phyloP scores from a whole-genome alignment of 768 basidiomycete genomes.

The Leucosporidium creatinivorum region DNA sequence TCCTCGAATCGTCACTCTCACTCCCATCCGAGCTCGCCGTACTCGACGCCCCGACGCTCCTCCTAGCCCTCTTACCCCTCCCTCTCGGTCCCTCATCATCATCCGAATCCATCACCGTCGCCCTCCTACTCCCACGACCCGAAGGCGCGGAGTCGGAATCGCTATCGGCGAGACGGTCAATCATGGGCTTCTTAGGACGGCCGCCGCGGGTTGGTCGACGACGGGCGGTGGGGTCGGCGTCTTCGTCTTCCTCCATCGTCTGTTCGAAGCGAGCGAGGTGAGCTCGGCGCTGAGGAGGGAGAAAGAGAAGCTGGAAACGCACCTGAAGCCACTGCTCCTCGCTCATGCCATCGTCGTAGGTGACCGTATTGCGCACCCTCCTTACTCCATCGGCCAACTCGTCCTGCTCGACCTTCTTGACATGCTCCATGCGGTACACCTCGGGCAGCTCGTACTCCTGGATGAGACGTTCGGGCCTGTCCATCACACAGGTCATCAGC shows the following conservation, averaged over 20 bases:
- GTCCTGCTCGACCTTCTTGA: conserved; percentile 49
- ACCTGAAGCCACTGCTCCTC: conserved; percentile 91
- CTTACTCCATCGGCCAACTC: conserved; percentile 50
- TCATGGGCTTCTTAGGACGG: no score
- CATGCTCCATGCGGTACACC: conserved; percentile 64
- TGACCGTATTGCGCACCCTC: conserved; percentile 63
- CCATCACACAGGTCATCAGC: conserved; percentile 33
- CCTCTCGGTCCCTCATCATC: no score
- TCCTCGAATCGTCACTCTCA: conserved; percentile 42
- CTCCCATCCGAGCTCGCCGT: conserved; percentile 12
- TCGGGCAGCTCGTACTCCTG: conserved; percentile 83
- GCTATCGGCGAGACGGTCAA: neutral
- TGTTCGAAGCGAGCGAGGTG: neutral
- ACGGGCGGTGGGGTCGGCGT: neutral
- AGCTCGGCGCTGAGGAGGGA: neutral
- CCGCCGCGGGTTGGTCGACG: no score
- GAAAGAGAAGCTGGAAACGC: conserved; percentile 36
- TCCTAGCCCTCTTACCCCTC: no score
- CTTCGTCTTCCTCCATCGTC: conserved; percentile 27
- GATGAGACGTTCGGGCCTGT: conserved; percentile 68
- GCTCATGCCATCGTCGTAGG: conserved; percentile 85
- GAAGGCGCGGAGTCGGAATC: neutral
- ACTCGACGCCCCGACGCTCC: neutral
- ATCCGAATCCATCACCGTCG: no score
- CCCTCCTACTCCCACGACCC: neutral